phyloP scores from a whole-genome alignment of 192 early-diverging fungal genomes.

The Coemansia sp. region DNA sequence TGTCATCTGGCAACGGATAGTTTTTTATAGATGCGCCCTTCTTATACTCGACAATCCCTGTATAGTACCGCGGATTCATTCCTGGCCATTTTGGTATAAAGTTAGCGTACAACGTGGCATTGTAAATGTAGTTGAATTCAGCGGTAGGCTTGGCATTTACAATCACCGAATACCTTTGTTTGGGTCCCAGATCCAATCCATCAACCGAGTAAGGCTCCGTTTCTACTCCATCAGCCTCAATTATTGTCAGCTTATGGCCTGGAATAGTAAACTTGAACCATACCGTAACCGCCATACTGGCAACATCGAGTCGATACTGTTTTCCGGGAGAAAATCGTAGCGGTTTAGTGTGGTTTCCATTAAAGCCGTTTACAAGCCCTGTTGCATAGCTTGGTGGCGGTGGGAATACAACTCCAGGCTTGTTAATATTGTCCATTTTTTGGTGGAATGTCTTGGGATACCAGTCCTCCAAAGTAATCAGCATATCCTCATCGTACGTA shows the following conservation, averaged over 20 bases:
- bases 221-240: constrained; percentile 11
- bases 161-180: constrained; percentile 21
- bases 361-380: constrained; percentile 18
- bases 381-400: constrained; percentile 2
- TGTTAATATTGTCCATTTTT: background rate
- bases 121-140: constrained; percentile 21
- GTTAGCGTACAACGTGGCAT: constrained; percentile 5
- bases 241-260: constrained; percentile 12
- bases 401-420: constrained; percentile 3
- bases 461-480: constrained; percentile 64
- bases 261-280: constrained; percentile 15
- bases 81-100: background rate
- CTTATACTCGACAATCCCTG: constrained; percentile 9
- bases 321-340: constrained; percentile 9
- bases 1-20: background rate
- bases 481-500: constrained; percentile 64
- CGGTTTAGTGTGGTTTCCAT: constrained; percentile 8
- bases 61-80: constrained; percentile 9
- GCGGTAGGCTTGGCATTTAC: constrained; percentile 10
- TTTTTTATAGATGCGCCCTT: background rate
- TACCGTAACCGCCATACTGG: constrained; percentile 15
- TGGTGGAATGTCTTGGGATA: constrained; percentile 31
- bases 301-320: constrained; percentile 15
- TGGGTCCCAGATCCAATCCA: constrained; percentile 9
- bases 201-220: background rate